phyloP scores from a whole-genome alignment of 306 rosid species.

The Trifolium fragiferum region DNA sequence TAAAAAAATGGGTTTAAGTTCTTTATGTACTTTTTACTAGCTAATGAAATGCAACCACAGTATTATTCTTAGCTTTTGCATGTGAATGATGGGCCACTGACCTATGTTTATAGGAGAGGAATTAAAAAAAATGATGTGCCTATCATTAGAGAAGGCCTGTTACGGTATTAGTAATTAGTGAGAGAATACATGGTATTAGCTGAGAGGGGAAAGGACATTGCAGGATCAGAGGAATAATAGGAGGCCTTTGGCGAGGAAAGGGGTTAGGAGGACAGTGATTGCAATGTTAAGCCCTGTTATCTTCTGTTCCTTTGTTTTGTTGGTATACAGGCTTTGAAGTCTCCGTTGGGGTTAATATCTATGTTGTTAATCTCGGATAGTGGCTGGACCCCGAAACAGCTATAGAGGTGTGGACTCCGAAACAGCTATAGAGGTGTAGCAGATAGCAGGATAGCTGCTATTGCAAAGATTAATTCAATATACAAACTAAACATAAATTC shows the following conservation, averaged over 20 bases:
- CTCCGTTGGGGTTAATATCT: not conserved
- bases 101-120: not conserved
- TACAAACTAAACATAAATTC: not conserved
- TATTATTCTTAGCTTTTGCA: slow-evolving; percentile 26
- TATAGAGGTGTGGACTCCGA: not conserved
- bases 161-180: too few species aligned
- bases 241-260: not conserved
- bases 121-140: not conserved
- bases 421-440: not conserved
- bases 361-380: not conserved
- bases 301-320: not conserved
- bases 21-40: not conserved
- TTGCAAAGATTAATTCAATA: not conserved
- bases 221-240: not conserved
- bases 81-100: not conserved
- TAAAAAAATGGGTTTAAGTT: not conserved
- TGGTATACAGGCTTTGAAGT: not conserved
- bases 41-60: slow-evolving; percentile 2
- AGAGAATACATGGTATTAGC: not conserved
- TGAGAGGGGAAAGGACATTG: slow-evolving; percentile 7
- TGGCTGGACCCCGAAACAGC: not conserved
- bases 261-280: not conserved
- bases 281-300: not conserved
- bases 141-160: not conserved
- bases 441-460: not conserved